A percentile compares a stretch with the other conserved stretches of the same genome.
Conservation (phyloP, 78 protist species). For the Blattamonas nauphoetae region DNA sequence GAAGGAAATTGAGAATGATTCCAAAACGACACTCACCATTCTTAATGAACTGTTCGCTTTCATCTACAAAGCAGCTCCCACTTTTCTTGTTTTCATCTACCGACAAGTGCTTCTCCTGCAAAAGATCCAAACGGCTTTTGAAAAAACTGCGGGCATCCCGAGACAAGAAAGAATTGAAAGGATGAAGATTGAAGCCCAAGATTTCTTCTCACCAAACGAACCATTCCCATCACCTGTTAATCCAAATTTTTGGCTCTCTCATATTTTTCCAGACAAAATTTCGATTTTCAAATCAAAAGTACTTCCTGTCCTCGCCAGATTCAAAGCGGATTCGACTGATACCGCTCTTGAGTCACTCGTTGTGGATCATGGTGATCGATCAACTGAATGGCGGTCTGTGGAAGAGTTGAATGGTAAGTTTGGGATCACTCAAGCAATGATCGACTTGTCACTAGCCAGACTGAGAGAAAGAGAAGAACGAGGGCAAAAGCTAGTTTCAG, state of each 20-base stretch:
- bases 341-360: no score
- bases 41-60: not conserved
- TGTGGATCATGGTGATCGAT: no score
- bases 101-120: not conserved
- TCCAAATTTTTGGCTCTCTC: not conserved
- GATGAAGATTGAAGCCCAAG: not conserved
- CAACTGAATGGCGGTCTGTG: no score
- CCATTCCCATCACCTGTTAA: not conserved
- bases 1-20: not conserved
- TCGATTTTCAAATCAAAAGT: not conserved
- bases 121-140: not conserved
- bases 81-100: not conserved
- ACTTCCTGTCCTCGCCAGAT: no score
- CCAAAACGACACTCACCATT: not conserved
- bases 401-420: no score
- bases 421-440: no score
- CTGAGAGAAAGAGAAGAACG: no score
- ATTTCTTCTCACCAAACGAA: not conserved
- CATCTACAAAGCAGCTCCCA: not conserved
- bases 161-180: not conserved
- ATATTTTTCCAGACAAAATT: not conserved
- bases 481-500: no score
- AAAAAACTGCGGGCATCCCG: not conserved
- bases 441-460: no score
- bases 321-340: no score